Evolutionary conservation across 2,329 filamentous ascomycete genomes (phyloP).

Genomic region (Emergomyces africanus): DNA sequence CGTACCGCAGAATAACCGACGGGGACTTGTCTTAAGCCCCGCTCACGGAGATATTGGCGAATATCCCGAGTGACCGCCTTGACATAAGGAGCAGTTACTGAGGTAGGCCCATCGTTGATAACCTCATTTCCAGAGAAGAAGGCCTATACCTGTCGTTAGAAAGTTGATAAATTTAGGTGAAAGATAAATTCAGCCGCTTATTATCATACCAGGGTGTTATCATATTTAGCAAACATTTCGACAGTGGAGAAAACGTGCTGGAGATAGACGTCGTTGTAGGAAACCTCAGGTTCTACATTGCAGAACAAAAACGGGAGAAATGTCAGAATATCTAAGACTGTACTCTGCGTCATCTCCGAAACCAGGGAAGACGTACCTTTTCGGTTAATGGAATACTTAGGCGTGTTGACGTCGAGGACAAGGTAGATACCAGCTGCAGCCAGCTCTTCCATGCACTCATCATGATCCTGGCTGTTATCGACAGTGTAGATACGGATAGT

Average conservation of each 20-base stretch:
- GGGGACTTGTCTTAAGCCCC: conserved; percentile 52
- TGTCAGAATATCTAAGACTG: background rate
- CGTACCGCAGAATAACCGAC: conserved; percentile 54
- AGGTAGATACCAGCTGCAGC: conserved; percentile 83
- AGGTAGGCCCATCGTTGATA: conserved; percentile 56
- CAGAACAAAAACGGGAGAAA: background rate
- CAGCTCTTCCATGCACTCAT: conserved; percentile 71
- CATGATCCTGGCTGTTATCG: conserved; percentile 72
- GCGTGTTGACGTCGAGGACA: conserved; percentile 84
- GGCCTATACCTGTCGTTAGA: conserved; percentile 30
- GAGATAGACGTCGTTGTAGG: conserved; percentile 80
- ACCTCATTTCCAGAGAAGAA: conserved; percentile 79
- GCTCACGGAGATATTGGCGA: conserved; percentile 53
- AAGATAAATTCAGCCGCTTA: background rate
- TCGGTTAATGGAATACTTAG: conserved; percentile 78
- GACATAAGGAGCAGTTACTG: conserved; percentile 56
- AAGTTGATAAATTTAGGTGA: background rate
- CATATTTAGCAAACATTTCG: conserved; percentile 68
- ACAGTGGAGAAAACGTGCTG: conserved; percentile 80
- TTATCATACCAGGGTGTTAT: conserved; percentile 53
- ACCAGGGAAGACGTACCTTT: conserved; percentile 13
- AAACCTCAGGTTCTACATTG: conserved; percentile 46
- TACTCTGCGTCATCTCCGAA: background rate
- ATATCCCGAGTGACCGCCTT: conserved; percentile 70
- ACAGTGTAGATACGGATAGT: conserved; percentile 86